Conservation (phyloP, 2,329 filamentous ascomycete genomes). For the Scedosporium aurantiacum region DNA sequence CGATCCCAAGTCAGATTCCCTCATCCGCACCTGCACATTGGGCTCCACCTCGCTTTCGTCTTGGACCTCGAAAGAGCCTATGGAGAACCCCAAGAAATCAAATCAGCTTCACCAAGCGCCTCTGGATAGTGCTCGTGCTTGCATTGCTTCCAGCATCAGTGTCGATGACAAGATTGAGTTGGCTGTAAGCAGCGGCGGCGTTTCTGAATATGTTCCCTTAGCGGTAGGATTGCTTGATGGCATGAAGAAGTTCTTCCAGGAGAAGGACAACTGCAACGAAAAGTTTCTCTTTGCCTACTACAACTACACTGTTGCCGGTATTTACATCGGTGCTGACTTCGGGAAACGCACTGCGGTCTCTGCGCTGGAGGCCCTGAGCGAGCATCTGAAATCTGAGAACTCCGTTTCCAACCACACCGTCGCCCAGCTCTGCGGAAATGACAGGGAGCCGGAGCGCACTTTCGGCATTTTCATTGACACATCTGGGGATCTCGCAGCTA, state of each 20-base stretch:
- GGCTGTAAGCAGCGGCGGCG: no score
- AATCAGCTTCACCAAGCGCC: not conserved
- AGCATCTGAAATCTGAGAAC: not conserved
- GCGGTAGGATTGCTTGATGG: not conserved
- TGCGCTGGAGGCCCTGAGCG: not conserved
- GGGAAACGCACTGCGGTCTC: not conserved
- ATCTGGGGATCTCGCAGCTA: not conserved
- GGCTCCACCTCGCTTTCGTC: no score
- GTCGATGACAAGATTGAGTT: no score
- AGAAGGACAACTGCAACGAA: not conserved
- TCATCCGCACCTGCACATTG: not conserved
- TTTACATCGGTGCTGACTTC: not conserved
- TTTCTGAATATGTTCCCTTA: no score
- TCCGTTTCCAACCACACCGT: conserved; percentile 6
- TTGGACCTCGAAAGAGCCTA: not conserved
- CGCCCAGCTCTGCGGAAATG: conserved; percentile 3
- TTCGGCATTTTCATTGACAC: conserved; percentile 8
- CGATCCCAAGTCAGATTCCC: not conserved
- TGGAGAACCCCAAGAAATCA: not conserved
- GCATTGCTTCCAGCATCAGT: no score
- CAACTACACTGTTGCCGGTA: not conserved
- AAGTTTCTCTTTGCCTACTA: not conserved
- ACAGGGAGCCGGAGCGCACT: conserved; percentile 1
- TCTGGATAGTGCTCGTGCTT: not conserved
- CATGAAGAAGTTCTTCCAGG: not conserved